These are phyloP conservation scores for Colletotrichum sp. DNA, from an alignment of 2,329 filamentous ascomycete genomes.

Conservation along the genomic window DNA sequence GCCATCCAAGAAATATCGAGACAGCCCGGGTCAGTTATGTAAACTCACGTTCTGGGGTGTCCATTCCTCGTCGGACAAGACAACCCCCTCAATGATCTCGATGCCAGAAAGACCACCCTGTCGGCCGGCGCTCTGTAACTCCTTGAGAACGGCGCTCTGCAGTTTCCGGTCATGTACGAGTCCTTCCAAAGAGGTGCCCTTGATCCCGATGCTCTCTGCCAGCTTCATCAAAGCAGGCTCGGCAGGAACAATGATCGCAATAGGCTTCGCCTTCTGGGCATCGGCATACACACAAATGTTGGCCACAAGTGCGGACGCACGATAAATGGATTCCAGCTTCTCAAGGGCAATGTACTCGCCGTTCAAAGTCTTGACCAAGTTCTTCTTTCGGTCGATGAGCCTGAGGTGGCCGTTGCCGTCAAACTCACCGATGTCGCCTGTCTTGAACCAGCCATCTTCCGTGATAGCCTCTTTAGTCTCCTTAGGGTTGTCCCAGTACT, in stretches of 20 bases:
- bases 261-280: constrained; percentile 53
- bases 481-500: constrained; percentile 79
- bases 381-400: constrained; percentile 88
- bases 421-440: constrained; percentile 83
- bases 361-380: constrained; percentile 82
- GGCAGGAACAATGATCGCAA: constrained; percentile 62
- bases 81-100: constrained; percentile 75
- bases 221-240: constrained; percentile 62
- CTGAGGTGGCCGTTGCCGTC: constrained; percentile 73
- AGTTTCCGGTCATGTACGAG: constrained; percentile 73
- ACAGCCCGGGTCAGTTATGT: not conserved
- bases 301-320: constrained; percentile 53
- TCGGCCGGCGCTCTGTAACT: constrained; percentile 66
- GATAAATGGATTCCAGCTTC: constrained; percentile 66
- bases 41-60: constrained; percentile 73
- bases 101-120: constrained; percentile 68
- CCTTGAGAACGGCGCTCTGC: constrained; percentile 65
- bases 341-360: constrained; percentile 86
- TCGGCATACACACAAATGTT: constrained; percentile 65
- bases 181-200: constrained; percentile 66
- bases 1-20: not conserved
- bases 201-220: constrained; percentile 45
- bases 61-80: constrained; percentile 77
- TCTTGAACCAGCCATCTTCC: constrained; percentile 85
- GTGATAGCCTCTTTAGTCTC: constrained; percentile 76